Conservation (phyloP, 2,329 filamentous ascomycete species). For the Dothidotthia symphoricarpi region DNA sequence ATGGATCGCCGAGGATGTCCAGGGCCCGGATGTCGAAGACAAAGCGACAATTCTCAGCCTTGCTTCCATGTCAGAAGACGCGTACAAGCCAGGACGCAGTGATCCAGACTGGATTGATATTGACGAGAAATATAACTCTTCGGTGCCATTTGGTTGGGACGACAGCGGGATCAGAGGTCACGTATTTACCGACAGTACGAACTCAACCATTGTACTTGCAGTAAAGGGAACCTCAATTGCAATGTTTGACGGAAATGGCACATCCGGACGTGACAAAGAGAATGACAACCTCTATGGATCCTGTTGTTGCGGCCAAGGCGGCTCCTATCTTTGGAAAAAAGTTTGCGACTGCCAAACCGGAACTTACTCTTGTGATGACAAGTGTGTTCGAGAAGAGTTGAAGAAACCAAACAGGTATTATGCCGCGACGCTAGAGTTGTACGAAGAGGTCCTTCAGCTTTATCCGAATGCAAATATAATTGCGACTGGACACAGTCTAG, state of each 20-base stretch:
- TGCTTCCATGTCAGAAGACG: conserved; percentile 40
- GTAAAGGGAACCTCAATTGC: conserved; percentile 39
- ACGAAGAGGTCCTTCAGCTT: conserved; percentile 33
- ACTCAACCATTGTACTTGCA: conserved; percentile 34
- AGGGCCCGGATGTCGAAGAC: conserved; percentile 34
- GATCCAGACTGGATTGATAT: conserved; percentile 39
- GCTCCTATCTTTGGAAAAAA: conserved; percentile 37
- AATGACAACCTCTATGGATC: conserved; percentile 40
- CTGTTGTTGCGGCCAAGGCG: conserved; percentile 39
- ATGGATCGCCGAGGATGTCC: conserved; percentile 31
- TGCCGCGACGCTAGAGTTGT: conserved; percentile 34
- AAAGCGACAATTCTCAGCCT: conserved; percentile 37
- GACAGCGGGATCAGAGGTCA: conserved; percentile 39
- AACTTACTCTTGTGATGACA: conserved; percentile 37
- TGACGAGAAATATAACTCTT: conserved; percentile 30
- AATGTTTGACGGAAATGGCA: conserved; percentile 40
- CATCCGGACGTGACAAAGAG: conserved; percentile 37
- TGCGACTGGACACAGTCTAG: conserved; percentile 36
- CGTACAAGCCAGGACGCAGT: conserved; percentile 34
- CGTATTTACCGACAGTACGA: conserved; percentile 36
- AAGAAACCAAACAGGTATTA: conserved; percentile 35
- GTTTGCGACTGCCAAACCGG: conserved; percentile 39
- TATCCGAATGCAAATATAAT: conserved; percentile 38
- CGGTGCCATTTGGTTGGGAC: conserved; percentile 40
- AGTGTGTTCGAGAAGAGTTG: conserved; percentile 35